Evolutionary conservation across 768 basidiomycete genomes (phyloP), one percentile per base, ranked within the genome.

Genomic region (Mycena belliarum): DNA sequence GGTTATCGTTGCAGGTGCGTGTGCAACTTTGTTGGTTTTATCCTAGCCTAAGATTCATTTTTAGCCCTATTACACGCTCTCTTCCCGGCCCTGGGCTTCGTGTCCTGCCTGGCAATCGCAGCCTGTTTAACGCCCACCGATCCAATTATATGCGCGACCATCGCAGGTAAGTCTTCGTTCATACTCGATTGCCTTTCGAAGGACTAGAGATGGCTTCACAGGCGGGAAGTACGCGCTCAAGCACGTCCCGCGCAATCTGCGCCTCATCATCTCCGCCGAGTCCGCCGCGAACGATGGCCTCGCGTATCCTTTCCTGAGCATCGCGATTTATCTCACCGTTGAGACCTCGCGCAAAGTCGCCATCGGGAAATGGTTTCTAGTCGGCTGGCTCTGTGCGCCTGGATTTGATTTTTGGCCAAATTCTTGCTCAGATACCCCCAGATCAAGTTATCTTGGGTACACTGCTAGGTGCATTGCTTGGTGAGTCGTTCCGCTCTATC

Each of bases 281-380:
- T 91, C 91, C 6, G 97, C 95, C 0, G 88, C 92, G 8, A 99
- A 99, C 71, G 97, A 98, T 64, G 97, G 97, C 2, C 80, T 98
- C 15, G 94, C 95, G 2, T 97, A 95, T 70, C 95, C 95, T 0
- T 98, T 98, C 70, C 77, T 98, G 53, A 82, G 84, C 25, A 79
- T 98, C 50, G 85, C 95, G 3, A 79, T 98, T 11, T 98, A 96
- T 70, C 78, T 98, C 44, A 87, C 87, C 11, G 63, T 93, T 6
- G 92, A 96, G 61, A 67, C 79, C 0, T 81, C 86, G 4, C 78
- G 74, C 15, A 72, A 77, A 0, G 78, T 78, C 11, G 93, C 94
- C 6, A 74, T 97, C 32, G 85, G 79, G 14, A 83, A 94, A 66
- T 97, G 97, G 95, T 75, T 95, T 52, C 79, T 94, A 40, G 74